Percentiles rank a stretch among this genome's conserved stretches.
Evolutionary conservation across 805 yeast species (phyloP).

Genomic region (Candida insectalens): DNA sequence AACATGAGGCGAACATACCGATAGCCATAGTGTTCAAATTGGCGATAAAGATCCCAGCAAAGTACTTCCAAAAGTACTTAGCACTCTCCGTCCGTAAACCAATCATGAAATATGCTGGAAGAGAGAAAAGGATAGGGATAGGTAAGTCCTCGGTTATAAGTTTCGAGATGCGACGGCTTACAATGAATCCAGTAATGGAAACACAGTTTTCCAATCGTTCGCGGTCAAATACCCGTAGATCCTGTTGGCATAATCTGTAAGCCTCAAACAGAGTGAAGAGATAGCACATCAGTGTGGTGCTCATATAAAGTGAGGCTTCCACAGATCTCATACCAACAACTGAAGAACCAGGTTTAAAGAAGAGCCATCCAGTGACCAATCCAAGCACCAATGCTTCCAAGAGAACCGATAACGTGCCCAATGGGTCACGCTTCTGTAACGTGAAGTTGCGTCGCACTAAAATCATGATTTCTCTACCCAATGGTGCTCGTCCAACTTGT

Average conservation of each 20-base stretch:
- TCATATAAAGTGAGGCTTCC: slow-evolving; percentile 41
- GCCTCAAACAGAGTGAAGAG: slow-evolving; percentile 47
- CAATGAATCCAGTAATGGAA: slow-evolving; percentile 54
- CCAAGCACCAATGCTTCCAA: slow-evolving; percentile 42
- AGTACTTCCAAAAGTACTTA: slow-evolving; percentile 50
- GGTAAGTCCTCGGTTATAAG: slow-evolving; percentile 61
- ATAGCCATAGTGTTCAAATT: slow-evolving; percentile 47
- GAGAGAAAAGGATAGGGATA: slow-evolving; percentile 47
- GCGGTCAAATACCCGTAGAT: slow-evolving; percentile 47
- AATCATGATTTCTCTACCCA: slow-evolving; percentile 32
- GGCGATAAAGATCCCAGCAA: slow-evolving; percentile 45
- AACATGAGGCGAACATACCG: slow-evolving; percentile 43
- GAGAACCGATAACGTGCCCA: slow-evolving; percentile 34
- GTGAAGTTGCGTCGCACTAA: slow-evolving; percentile 35
- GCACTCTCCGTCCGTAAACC: slow-evolving; percentile 45
- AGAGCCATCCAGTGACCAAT: slow-evolving; percentile 67
- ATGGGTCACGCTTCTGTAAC: slow-evolving; percentile 40
- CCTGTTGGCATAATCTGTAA: slow-evolving; percentile 44
- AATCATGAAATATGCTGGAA: slow-evolving; percentile 67
- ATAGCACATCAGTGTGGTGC: slow-evolving; percentile 46
- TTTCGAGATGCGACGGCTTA: slow-evolving; percentile 59
- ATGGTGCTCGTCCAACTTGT: slow-evolving; percentile 28
- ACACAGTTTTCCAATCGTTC: slow-evolving; percentile 67
- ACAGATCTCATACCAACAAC: slow-evolving; percentile 57
- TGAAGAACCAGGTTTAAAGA: slow-evolving; percentile 49